Evolutionary conservation across 1,139 yeast species (phyloP), one percentile per base, ranked within the genome.

Genomic region (Protomyces arabidopsidicola): DNA sequence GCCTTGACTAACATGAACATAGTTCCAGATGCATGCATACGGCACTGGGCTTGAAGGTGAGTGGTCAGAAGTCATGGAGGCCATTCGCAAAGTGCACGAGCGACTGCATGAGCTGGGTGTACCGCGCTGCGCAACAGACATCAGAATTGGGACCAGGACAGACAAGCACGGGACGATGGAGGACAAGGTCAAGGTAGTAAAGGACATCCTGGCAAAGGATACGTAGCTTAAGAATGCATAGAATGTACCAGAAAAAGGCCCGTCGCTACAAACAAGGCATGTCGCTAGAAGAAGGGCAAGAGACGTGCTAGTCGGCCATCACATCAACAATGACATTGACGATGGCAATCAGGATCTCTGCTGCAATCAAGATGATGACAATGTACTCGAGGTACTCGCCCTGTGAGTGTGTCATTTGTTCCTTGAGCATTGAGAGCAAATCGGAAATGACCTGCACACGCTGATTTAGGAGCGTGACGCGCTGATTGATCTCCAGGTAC

Each of bases 381-480:
- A 93, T 88, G 70, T 90, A 87, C 74, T 93, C 98, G 68, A 93
- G 80, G 70, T 90, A 90, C 75, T 93, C 98, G 74, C 91, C 80
- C 53, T 77, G 79, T 9, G 68, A 67, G 53, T 70, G 69, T 27
- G 65, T 57, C 53, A 65, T 80, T 75, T 93, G 98, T 73, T 93
- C 98, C 74, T 93, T 93, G 71, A 93, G 81, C 98, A 93, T 91
- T 73, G 90, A 97, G 68, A 93, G 78, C 70, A 93, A 80, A 75
- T 93, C 98, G 3, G 95, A 86, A 64, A 93, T 90, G 18, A 93
- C 98, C 72, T 93, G 98, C 53, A 93, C 77, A 67, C 98, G 81
- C 72, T 95, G 97, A 72, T 93, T 93, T n/a, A 58, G 45, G 63
- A 93, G 77, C 50, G 90, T 87, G 0, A 90, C 98, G 60, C 98